Conservation (phyloP, 495 filamentous ascomycete genomes). For the Zalerion maritima region DNA sequence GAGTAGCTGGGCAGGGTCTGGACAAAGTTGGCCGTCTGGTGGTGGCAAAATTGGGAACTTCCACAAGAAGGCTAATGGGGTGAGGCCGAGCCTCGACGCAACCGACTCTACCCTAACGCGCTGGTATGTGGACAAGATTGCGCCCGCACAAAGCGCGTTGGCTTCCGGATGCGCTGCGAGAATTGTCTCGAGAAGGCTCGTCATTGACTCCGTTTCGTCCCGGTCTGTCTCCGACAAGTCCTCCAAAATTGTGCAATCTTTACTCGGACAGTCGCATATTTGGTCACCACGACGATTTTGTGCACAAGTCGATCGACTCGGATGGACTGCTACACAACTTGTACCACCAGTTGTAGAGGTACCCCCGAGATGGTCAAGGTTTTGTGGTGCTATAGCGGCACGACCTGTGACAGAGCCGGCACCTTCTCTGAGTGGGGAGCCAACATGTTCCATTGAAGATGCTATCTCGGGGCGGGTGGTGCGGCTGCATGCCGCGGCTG, state of each 20-base stretch:
- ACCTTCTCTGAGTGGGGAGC: too few relatives aligned
- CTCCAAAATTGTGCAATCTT: not conserved
- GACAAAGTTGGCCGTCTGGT: slow-evolving; percentile 1
- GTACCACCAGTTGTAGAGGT: too few relatives aligned
- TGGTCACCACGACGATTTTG: not conserved
- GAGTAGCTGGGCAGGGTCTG: slow-evolving; percentile 40
- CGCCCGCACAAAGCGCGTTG: slow-evolving; percentile 77
- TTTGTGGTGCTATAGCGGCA: too few relatives aligned
- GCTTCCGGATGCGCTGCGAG: slow-evolving; percentile 51
- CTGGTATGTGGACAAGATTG: slow-evolving; percentile 90
- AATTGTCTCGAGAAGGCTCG: slow-evolving; percentile 54
- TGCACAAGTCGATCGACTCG: too few relatives aligned
- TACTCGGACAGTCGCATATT: not conserved
- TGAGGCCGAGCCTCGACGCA: slow-evolving; percentile 57
- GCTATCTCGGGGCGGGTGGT: too few relatives aligned
- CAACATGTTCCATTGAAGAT: too few relatives aligned
- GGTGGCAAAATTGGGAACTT: slow-evolving; percentile 63
- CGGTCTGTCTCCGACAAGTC: slow-evolving; percentile 1
- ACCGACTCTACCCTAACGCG: slow-evolving; percentile 87
- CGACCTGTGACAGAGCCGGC: too few relatives aligned
- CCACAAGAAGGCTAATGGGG: slow-evolving; percentile 80
- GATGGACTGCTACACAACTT: too few relatives aligned
- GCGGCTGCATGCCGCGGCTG: too few relatives aligned
- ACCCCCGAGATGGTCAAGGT: too few relatives aligned
- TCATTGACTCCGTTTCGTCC: slow-evolving; percentile 82